Percentiles rank a stretch among this genome's conserved stretches.
These are phyloP conservation scores for Rhododendron ferrugineum DNA, from an alignment of 148 eudicot genomes.

Conservation along the genomic window DNA sequence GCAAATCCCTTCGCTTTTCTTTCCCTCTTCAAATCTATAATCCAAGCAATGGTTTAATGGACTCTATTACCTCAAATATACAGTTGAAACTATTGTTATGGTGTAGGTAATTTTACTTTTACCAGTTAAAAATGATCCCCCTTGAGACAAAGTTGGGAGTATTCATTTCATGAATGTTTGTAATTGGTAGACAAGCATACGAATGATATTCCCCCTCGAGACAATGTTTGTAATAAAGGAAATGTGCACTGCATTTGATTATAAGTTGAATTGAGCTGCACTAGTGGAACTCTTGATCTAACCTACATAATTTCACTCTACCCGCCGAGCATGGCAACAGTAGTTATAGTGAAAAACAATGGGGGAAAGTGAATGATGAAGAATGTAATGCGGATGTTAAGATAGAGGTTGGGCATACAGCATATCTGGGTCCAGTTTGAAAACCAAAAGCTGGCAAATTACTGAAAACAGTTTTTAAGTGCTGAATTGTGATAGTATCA, in stretches of 20 bases:
- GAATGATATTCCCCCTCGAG: no score
- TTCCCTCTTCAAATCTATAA: background rate
- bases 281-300: conserved; percentile 53
- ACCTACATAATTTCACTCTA: conserved; percentile 72
- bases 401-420: no score
- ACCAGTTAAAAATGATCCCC: no score
- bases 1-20: background rate
- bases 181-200: background rate
- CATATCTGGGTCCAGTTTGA: no score
- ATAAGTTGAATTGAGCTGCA: conserved; percentile 80
- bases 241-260: background rate
- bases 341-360: conserved; percentile 72
- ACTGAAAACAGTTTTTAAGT: background rate
- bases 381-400: no score
- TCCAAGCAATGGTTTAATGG: background rate
- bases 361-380: conserved; percentile 26
- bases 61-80: background rate
- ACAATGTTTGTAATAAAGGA: background rate
- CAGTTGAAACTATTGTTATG: background rate
- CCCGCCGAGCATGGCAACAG: conserved; percentile 73
- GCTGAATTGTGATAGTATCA: background rate
- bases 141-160: background rate
- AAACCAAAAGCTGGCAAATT: no score
- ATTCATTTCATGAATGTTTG: background rate
- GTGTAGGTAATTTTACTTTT: no score